These are phyloP conservation scores for Nannochloris sp. DNA, from an alignment of 139 green algal species.

Conservation along the genomic window DNA sequence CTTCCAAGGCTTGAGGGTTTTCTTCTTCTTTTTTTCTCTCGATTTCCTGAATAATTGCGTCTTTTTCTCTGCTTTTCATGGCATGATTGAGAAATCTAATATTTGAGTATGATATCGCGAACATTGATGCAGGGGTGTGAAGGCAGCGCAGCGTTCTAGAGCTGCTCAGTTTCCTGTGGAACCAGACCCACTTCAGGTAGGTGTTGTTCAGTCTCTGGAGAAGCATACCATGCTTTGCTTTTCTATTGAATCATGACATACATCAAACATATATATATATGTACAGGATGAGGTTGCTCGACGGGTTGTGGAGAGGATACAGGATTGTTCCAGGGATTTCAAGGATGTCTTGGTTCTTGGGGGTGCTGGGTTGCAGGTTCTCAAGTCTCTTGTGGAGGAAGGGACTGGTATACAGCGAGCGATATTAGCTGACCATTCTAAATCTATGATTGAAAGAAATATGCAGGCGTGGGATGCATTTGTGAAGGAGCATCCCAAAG, in stretches of 20 bases:
- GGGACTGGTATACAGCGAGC: constrained; percentile 41
- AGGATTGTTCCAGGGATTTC: constrained; percentile 65
- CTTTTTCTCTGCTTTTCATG: too few relatives aligned
- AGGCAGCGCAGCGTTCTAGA: constrained; percentile 49
- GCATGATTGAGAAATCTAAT: not conserved
- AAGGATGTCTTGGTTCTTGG: constrained; percentile 49
- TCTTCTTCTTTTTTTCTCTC: not conserved
- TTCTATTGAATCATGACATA: too few relatives aligned
- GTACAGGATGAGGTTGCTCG: constrained; percentile 40
- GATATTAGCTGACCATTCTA: constrained; percentile 41
- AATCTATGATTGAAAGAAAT: constrained; percentile 39
- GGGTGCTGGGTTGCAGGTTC: constrained; percentile 41
- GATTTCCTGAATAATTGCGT: too few relatives aligned
- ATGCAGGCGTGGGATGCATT: not conserved
- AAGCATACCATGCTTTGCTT: too few relatives aligned
- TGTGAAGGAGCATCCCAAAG: not conserved
- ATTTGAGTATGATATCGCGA: not conserved
- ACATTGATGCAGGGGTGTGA: constrained; percentile 31
- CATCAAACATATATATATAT: too few relatives aligned
- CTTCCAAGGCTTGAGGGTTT: not conserved
- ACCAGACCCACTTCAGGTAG: constrained; percentile 27
- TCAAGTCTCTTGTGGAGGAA: constrained; percentile 19
- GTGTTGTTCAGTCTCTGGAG: not conserved
- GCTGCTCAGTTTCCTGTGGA: constrained; percentile 25
- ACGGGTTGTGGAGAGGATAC: constrained; percentile 65